These are phyloP conservation scores for Chenopodium suecicum DNA, from an alignment of 148 eudicot species.

Conservation along the genomic window DNA sequence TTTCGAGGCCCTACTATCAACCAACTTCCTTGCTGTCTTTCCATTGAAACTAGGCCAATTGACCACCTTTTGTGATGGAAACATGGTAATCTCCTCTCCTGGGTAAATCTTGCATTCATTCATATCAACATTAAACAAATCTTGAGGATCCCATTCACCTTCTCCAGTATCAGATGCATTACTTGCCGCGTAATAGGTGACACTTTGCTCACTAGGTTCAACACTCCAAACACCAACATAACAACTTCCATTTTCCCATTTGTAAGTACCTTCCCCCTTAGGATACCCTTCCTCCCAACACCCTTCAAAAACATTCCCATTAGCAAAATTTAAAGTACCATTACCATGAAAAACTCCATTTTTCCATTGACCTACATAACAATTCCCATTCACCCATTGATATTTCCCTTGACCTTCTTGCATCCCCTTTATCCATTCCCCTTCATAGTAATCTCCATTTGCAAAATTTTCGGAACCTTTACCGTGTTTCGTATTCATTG, in stretches of 20 bases:
- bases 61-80: conserved; percentile 63
- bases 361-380: conserved; percentile 67
- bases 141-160: conserved; percentile 61
- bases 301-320: conserved; percentile 75
- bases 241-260: conserved; percentile 59
- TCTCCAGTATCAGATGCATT: conserved; percentile 22
- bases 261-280: conserved; percentile 68
- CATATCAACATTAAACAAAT: conserved; percentile 41
- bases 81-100: conserved; percentile 47
- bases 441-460: conserved; percentile 75
- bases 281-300: conserved; percentile 67
- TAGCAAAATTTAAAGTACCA: conserved; percentile 58
- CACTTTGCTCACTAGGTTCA: conserved; percentile 51
- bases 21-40: conserved; percentile 40
- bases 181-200: conserved; percentile 49
- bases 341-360: conserved; percentile 57
- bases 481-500: conserved; percentile 62
- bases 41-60: conserved; percentile 49
- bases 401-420: conserved; percentile 76
- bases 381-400: conserved; percentile 65
- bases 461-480: conserved; percentile 45
- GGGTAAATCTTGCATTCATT: conserved; percentile 40
- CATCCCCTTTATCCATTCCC: conserved; percentile 66
- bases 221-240: conserved; percentile 75
- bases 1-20: conserved; percentile 41